A percentile compares a stretch with the other conserved stretches of the same genome.
Evolutionary conservation across 306 rosid genomes (phyloP).

Genomic region (Citrullus mucosospermus): DNA sequence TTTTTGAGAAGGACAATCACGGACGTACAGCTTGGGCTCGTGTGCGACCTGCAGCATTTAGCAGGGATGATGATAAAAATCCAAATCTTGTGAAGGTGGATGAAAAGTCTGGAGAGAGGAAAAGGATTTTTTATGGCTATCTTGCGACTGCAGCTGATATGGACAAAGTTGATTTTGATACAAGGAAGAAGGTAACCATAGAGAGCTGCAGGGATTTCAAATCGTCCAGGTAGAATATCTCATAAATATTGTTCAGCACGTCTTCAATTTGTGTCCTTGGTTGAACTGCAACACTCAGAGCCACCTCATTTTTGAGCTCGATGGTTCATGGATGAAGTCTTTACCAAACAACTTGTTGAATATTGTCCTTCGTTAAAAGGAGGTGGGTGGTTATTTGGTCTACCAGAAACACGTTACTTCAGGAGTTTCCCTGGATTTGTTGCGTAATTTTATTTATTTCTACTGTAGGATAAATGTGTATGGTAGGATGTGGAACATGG

Average conservation of each 20-base stretch:
- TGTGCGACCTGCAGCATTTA: conserved; percentile 40
- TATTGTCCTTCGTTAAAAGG: not conserved
- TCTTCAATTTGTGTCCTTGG: not conserved
- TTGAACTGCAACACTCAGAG: not conserved
- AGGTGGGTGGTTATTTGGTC: not conserved
- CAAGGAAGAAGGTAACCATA: conserved; percentile 62
- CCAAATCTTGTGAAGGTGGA: conserved; percentile 63
- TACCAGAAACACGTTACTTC: conserved; percentile 24
- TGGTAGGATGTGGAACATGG: conserved; percentile 4
- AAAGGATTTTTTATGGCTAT: conserved; percentile 77
- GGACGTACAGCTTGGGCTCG: conserved; percentile 75
- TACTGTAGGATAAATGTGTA: not conserved
- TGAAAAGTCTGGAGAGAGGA: conserved; percentile 60
- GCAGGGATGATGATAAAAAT: conserved; percentile 72
- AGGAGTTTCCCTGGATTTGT: conserved; percentile 18
- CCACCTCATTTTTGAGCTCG: not conserved
- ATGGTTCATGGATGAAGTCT: not conserved
- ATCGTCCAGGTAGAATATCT: conserved; percentile 13
- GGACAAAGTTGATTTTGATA: conserved; percentile 79
- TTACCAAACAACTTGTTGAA: not conserved
- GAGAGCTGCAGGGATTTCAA: conserved; percentile 70
- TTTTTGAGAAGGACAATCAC: conserved; percentile 59
- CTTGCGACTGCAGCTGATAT: conserved; percentile 80
- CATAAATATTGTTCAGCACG: not conserved
- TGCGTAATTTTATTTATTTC: conserved; percentile 1